Evolutionary conservation across 768 basidiomycete genomes (phyloP).

Genomic region (Coprinopsis marcescibilis): DNA sequence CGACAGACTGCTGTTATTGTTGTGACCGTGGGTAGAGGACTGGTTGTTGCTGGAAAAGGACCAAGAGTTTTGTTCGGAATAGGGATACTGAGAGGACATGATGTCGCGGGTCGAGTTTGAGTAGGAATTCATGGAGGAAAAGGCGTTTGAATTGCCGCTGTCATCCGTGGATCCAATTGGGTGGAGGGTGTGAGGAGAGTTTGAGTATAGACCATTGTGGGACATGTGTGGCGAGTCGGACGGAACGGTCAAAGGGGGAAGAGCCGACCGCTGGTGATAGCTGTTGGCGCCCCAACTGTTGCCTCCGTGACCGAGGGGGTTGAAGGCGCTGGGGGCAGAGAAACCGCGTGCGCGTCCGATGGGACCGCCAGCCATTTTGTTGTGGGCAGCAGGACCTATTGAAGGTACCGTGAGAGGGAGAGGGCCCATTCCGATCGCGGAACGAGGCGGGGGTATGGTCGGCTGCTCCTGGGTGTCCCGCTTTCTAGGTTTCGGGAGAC

Average conservation of each 20-base stretch:
- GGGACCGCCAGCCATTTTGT: constrained; percentile 31
- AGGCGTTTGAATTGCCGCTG: constrained; percentile 45
- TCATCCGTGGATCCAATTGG: constrained; percentile 70
- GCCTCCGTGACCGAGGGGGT: constrained; percentile 57
- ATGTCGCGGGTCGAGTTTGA: constrained; percentile 36
- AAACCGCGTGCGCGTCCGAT: constrained; percentile 67
- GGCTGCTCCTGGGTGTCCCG: constrained; percentile 67
- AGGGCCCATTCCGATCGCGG: constrained; percentile 65
- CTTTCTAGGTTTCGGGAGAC: constrained; percentile 82
- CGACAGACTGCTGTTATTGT: constrained; percentile 69
- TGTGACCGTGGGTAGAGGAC: constrained; percentile 40
- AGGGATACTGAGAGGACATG: constrained; percentile 54
- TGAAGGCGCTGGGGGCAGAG: constrained; percentile 78
- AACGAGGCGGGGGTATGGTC: constrained; percentile 68
- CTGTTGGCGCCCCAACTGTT: constrained; percentile 54
- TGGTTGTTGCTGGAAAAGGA: constrained; percentile 46
- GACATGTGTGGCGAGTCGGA: constrained; percentile 62
- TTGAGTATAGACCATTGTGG: constrained; percentile 53
- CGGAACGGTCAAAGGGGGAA: constrained; percentile 82
- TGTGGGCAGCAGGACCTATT: constrained; percentile 33
- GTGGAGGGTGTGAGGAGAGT: constrained; percentile 57
- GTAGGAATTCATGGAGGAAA: constrained; percentile 39
- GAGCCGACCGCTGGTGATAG: constrained; percentile 49
- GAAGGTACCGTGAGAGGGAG: constrained; percentile 64
- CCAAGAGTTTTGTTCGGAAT: constrained; percentile 52